phyloP scores from a whole-genome alignment of 75 land plant species.

The Ceratopteris richardii region DNA sequence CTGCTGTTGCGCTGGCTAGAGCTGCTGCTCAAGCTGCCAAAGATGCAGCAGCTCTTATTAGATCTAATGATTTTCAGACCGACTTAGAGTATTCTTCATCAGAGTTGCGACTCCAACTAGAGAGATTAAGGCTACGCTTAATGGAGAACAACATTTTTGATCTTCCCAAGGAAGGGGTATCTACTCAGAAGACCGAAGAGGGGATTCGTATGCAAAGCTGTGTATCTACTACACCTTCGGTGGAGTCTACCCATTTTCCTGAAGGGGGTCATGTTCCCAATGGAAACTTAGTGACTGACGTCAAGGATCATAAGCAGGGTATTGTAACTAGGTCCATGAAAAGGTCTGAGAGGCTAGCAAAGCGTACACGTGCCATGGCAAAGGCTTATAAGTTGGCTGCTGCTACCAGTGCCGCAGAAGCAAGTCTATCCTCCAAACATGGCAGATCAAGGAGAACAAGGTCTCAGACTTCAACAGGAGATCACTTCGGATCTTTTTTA shows the following conservation, averaged over 20 bases:
- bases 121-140: constrained; percentile 30
- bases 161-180: too few species aligned
- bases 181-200: too few species aligned
- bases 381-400: constrained; percentile 13
- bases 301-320: background rate
- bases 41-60: constrained; percentile 18
- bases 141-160: constrained; percentile 19
- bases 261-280: too few species aligned
- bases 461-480: constrained; percentile 4
- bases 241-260: too few species aligned
- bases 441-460: constrained; percentile 14
- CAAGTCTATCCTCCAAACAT: background rate
- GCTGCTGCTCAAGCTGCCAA: constrained; percentile 32
- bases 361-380: constrained; percentile 25
- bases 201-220: too few species aligned
- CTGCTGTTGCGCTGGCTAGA: constrained; percentile 27
- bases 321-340: constrained; percentile 28
- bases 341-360: constrained; percentile 39
- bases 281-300: background rate
- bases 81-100: constrained; percentile 16
- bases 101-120: constrained; percentile 24
- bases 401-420: constrained; percentile 4
- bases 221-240: too few species aligned
- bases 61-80: background rate
- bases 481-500: constrained; percentile 20